phyloP scores from a whole-genome alignment of 2,329 filamentous ascomycete species.

The Aspergillus melleus region DNA sequence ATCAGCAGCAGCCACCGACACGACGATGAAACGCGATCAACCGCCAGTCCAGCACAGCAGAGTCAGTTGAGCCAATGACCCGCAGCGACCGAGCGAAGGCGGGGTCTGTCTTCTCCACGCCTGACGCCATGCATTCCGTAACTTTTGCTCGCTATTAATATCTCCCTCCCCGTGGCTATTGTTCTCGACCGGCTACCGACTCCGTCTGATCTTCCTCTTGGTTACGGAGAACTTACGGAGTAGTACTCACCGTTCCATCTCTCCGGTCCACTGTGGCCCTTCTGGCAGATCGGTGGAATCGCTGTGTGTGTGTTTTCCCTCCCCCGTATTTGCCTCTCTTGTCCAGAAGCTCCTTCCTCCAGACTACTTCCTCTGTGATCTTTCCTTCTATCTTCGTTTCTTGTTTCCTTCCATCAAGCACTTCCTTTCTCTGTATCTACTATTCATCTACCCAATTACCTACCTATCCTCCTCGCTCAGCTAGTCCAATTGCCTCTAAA shows the following conservation, averaged over 20 bases:
- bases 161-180: conserved; percentile 7
- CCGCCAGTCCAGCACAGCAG: neutral
- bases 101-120: conserved; percentile 17
- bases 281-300: neutral
- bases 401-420: too few species aligned
- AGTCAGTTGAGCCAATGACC: conserved; percentile 11
- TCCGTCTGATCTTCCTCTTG: neutral
- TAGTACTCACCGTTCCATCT: neutral
- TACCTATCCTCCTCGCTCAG: neutral
- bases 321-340: neutral
- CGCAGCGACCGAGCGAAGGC: conserved; percentile 6
- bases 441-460: neutral
- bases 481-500: neutral
- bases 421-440: neutral
- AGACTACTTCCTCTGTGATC: neutral
- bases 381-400: neutral
- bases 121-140: conserved; percentile 25
- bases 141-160: conserved; percentile 18
- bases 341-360: neutral
- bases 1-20: neutral
- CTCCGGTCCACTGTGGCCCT: neutral
- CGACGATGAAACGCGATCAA: neutral
- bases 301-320: neutral
- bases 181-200: conserved; percentile 6
- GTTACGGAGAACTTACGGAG: neutral